Percentiles rank a stretch among this genome's conserved stretches.
Evolutionary conservation across 2,329 filamentous ascomycete genomes (phyloP).

Genomic region (Epichloe baconii): DNA sequence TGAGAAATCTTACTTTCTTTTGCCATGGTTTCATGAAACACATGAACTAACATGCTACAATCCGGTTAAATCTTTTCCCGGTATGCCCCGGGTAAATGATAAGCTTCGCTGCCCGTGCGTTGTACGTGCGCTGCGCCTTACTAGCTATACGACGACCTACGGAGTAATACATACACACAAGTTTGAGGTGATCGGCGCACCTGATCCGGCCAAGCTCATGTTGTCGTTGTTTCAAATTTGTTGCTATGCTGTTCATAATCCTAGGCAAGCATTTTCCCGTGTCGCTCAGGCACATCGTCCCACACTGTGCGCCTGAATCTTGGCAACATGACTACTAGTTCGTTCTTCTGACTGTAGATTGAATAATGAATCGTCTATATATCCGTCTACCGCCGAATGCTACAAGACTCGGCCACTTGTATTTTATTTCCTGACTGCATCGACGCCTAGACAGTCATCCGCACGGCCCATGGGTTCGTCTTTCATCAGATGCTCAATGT

Average conservation of each 20-base stretch:
- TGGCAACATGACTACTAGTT: no score
- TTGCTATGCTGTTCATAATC: neutral
- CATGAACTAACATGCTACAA: no score
- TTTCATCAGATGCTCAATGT: slow-evolving; percentile 23
- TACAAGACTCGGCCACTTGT: neutral
- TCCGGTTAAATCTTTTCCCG: no score
- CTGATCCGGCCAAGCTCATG: neutral
- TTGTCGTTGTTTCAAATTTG: neutral
- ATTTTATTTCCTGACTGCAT: slow-evolving; percentile 6
- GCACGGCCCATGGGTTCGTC: slow-evolving; percentile 19
- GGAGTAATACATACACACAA: neutral
- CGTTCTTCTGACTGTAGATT: no score
- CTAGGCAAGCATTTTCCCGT: neutral
- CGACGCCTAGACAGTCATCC: slow-evolving; percentile 7
- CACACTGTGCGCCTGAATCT: neutral
- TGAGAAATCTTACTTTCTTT: no score
- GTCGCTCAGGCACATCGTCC: neutral
- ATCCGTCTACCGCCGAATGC: neutral
- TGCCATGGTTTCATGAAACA: no score
- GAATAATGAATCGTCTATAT: no score
- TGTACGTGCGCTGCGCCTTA: no score
- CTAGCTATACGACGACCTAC: neutral
- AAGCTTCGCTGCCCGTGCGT: no score
- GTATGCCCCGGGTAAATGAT: no score
- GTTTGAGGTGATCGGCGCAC: neutral